A percentile compares a stretch with the other conserved stretches of the same genome.
Conservation (phyloP, 345 rosid species). For the Microthlaspi erraticum region DNA sequence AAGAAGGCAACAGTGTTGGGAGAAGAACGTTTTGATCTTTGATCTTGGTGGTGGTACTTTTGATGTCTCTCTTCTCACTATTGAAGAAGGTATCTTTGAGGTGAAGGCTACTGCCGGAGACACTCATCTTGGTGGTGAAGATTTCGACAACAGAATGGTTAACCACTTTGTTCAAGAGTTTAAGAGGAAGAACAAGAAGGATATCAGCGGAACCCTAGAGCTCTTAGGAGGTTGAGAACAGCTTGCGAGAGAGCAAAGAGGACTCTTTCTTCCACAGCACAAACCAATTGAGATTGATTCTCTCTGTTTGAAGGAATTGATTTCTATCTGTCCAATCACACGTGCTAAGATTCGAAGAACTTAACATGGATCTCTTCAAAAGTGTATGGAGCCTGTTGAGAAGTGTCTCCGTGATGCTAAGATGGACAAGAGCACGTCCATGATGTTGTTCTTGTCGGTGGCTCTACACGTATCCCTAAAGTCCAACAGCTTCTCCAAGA, state of each 20-base stretch:
- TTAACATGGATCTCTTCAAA: not conserved
- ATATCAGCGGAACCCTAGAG: not conserved
- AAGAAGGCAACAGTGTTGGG: not conserved
- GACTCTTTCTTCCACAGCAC: too few species aligned
- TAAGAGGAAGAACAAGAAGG: slow-evolving; percentile 4
- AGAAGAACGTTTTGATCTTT: not conserved
- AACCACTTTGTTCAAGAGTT: slow-evolving; percentile 6
- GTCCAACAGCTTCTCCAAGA: slow-evolving; percentile 7
- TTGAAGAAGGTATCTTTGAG: not conserved
- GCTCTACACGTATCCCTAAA: not conserved
- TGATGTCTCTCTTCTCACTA: not conserved
- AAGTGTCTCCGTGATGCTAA: slow-evolving; percentile 16
- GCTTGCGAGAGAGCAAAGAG: not conserved
- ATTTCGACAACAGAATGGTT: not conserved
- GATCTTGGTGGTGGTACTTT: too few species aligned
- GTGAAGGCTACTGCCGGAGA: slow-evolving; percentile 7
- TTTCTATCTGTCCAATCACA: too few species aligned
- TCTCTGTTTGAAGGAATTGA: too few species aligned
- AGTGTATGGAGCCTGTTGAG: slow-evolving; percentile 16
- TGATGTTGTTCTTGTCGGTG: slow-evolving; percentile 7
- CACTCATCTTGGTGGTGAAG: not conserved
- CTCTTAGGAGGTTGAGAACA: not conserved
- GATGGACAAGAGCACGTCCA: slow-evolving; percentile 11
- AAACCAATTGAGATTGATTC: too few species aligned
- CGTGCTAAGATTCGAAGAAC: too few species aligned